These are phyloP conservation scores for Trypanosoma melophagium DNA, from an alignment of 208 protist species.

Conservation along the genomic window DNA sequence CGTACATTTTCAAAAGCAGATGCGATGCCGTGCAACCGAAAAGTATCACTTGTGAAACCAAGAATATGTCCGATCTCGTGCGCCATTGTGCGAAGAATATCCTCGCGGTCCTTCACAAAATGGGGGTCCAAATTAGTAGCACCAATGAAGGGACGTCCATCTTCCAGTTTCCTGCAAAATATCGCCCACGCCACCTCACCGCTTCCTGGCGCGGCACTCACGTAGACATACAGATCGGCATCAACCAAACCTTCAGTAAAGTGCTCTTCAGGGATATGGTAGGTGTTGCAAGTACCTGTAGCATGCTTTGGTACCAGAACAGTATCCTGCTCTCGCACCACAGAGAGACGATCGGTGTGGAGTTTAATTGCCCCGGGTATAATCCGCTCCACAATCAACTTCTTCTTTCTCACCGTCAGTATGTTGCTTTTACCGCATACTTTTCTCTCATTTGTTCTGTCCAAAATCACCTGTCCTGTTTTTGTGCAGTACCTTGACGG, in stretches of 20 bases:
- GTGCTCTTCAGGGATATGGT: slow-evolving; percentile 45
- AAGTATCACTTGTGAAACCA: neutral
- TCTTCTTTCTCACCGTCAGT: slow-evolving; percentile 36
- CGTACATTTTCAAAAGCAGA: neutral
- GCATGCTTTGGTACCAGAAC: slow-evolving; percentile 22
- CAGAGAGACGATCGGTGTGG: slow-evolving; percentile 47
- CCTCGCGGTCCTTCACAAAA: slow-evolving; percentile 21
- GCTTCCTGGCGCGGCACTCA: slow-evolving; percentile 35
- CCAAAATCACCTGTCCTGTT: slow-evolving; percentile 15
- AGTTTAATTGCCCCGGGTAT: slow-evolving; percentile 39
- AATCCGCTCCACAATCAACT: slow-evolving; percentile 26
- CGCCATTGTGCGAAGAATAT: slow-evolving; percentile 27
- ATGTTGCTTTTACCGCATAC: slow-evolving; percentile 32
- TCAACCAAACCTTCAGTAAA: slow-evolving; percentile 33
- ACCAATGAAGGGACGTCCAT: slow-evolving; percentile 35
- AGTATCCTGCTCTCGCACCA: slow-evolving; percentile 23
- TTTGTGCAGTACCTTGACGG: slow-evolving; percentile 36
- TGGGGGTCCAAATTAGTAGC: slow-evolving; percentile 48
- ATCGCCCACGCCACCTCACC: slow-evolving; percentile 46
- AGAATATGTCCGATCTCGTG: slow-evolving; percentile 30
- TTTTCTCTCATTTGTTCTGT: slow-evolving; percentile 20
- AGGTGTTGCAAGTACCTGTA: slow-evolving; percentile 22
- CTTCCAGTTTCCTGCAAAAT: slow-evolving; percentile 27
- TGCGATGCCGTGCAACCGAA: neutral
- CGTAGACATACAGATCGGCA: slow-evolving; percentile 63